These are phyloP conservation scores for Ganoderma multipileum DNA, from an alignment of 1,284 basidiomycete genomes.

Conservation along the genomic window DNA sequence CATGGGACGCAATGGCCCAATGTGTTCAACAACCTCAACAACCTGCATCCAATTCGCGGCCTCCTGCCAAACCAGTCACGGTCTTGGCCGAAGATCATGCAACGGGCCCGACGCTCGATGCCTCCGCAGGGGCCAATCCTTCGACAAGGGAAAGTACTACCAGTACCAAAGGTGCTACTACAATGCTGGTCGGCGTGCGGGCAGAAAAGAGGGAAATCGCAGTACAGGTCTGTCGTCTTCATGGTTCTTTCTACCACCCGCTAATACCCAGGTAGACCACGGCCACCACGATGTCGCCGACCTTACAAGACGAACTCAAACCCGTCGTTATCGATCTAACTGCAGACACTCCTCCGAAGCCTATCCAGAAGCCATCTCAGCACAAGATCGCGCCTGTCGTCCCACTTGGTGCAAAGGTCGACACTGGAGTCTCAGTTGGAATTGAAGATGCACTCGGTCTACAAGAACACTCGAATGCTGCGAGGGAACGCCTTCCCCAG, in stretches of 20 bases:
- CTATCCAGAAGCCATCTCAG: background rate
- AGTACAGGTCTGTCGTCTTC: background rate
- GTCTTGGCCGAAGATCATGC: background rate
- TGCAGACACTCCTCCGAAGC: constrained; percentile 24
- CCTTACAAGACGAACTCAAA: constrained; percentile 4
- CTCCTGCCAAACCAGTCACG: background rate
- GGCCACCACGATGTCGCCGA: background rate
- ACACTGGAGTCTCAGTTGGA: no score
- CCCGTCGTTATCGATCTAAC: constrained; percentile 31
- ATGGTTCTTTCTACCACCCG: background rate
- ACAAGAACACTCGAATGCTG: background rate
- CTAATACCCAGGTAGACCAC: background rate
- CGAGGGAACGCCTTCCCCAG: background rate
- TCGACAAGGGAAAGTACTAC: background rate
- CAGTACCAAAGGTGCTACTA: background rate
- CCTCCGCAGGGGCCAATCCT: background rate
- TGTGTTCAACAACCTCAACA: background rate
- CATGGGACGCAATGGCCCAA: constrained; percentile 25
- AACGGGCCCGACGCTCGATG: background rate
- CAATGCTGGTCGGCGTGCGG: background rate
- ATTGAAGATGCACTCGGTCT: background rate
- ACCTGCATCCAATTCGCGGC: background rate
- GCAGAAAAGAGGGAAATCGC: background rate
- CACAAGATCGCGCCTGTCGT: background rate
- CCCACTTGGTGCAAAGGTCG: no score